A percentile compares a stretch with the other conserved stretches of the same genome.
Evolutionary conservation across 805 yeast genomes (phyloP).

Genomic region (Naumovozyma dairenensis): DNA sequence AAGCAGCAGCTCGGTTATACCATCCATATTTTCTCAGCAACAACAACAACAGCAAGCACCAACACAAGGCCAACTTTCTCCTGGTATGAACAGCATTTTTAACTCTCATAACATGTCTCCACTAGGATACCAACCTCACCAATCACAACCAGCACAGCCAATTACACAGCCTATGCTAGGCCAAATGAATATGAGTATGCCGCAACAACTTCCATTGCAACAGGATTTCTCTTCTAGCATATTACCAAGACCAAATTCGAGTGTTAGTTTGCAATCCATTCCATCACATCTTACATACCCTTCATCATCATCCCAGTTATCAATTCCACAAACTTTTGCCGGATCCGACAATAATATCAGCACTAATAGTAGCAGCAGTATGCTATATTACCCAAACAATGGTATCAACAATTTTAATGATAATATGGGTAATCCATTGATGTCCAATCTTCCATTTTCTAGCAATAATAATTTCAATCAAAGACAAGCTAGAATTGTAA

Average conservation of each 20-base stretch:
- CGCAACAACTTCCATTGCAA: background rate
- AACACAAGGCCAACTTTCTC: constrained; percentile 1
- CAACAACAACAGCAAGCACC: constrained; percentile 10
- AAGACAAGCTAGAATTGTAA: constrained; percentile 9
- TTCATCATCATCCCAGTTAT: background rate
- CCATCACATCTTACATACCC: background rate
- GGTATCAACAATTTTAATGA: constrained; percentile 2
- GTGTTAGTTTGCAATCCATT: constrained; percentile 5
- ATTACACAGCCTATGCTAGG: too few species aligned
- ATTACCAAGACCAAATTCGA: constrained; percentile 9
- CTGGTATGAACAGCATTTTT: constrained; percentile 3
- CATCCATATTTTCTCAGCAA: constrained; percentile 7
- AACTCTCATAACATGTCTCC: constrained; percentile 8
- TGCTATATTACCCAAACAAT: constrained; percentile 9
- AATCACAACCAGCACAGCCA: background rate
- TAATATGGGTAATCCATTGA: constrained; percentile 5
- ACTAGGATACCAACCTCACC: constrained; percentile 9
- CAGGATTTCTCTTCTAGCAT: background rate
- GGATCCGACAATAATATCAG: constrained; percentile 3
- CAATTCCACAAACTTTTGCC: background rate
- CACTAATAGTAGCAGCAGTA: constrained; percentile 10
- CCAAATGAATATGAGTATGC: background rate
- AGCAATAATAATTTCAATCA: constrained; percentile 7
- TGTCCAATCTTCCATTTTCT: constrained; percentile 11
- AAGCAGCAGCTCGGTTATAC: constrained; percentile 18